Evolutionary conservation across 1,284 basidiomycete genomes (phyloP).

Genomic region (Leccinum colubrinum): DNA sequence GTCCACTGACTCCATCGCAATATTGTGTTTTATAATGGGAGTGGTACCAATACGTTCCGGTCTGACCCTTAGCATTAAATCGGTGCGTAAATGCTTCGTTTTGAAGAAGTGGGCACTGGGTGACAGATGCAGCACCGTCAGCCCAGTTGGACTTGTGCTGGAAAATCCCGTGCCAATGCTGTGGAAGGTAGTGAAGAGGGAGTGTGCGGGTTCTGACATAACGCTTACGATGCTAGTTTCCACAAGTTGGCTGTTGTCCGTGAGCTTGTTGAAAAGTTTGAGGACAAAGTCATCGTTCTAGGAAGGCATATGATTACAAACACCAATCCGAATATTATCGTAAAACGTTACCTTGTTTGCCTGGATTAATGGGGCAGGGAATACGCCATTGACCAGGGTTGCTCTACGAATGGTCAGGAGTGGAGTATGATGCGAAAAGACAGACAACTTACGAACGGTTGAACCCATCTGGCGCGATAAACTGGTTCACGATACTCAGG

Average conservation of each 20-base stretch:
- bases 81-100: slow-evolving; percentile 22
- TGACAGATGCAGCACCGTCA: slow-evolving; percentile 31
- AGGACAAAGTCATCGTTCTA: slow-evolving; percentile 24
- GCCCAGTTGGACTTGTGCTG: slow-evolving; percentile 33
- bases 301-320: neutral
- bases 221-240: slow-evolving; percentile 34
- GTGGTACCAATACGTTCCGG: slow-evolving; percentile 36
- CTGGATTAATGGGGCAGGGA: slow-evolving; percentile 26
- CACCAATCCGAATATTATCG: neutral
- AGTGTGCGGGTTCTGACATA: neutral
- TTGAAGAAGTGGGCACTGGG: slow-evolving; percentile 34
- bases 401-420: slow-evolving; percentile 16
- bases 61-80: slow-evolving; percentile 24
- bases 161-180: slow-evolving; percentile 37
- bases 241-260: slow-evolving; percentile 31
- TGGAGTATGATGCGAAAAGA: neutral
- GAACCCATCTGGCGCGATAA: slow-evolving; percentile 36
- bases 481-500: slow-evolving; percentile 25
- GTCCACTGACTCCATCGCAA: slow-evolving; percentile 48
- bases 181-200: neutral
- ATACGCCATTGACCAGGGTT: slow-evolving; percentile 26
- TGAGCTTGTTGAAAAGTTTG: slow-evolving; percentile 32
- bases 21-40: slow-evolving; percentile 35
- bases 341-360: slow-evolving; percentile 21
- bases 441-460: slow-evolving; percentile 27